Conservation (phyloP, 2,329 filamentous ascomycete genomes). For the Beauveria caledonica region DNA sequence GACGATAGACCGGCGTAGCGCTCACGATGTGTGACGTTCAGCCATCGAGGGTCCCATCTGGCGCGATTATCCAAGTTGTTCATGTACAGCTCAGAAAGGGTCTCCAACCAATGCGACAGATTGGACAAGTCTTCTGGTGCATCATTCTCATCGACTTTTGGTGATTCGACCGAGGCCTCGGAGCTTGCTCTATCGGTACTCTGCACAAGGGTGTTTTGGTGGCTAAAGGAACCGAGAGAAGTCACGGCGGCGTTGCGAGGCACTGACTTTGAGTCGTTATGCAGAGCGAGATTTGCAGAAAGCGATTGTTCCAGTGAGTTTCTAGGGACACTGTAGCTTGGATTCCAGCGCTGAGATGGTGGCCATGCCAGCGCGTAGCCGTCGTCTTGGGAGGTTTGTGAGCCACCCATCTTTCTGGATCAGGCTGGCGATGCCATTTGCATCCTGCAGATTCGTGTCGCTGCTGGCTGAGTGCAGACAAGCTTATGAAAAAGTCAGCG, state of each 20-base stretch:
- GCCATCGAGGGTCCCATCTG: constrained; percentile 20
- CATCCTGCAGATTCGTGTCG: not conserved
- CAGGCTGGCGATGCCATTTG: not conserved
- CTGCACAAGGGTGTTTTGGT: constrained; percentile 5
- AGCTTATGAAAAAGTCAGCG: no score
- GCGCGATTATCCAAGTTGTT: constrained; percentile 21
- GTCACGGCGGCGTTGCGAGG: not conserved
- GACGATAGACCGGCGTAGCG: constrained; percentile 17
- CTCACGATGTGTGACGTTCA: constrained; percentile 19
- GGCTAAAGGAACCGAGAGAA: not conserved
- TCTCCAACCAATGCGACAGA: constrained; percentile 22
- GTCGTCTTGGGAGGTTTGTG: not conserved
- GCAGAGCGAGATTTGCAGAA: not conserved
- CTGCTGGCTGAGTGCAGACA: not conserved
- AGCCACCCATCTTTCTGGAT: not conserved
- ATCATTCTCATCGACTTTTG: not conserved
- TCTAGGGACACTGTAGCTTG: constrained; percentile 18
- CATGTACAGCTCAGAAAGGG: constrained; percentile 23
- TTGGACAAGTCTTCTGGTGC: constrained; percentile 17
- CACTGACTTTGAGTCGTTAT: constrained; percentile 4
- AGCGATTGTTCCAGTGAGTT: constrained; percentile 14
- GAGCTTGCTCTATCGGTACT: not conserved
- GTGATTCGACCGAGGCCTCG: not conserved
- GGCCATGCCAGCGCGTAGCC: constrained; percentile 17
- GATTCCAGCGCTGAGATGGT: constrained; percentile 20